These are phyloP conservation scores for Penicillium sp. DNA, from an alignment of 2,329 filamentous ascomycete species.

Conservation along the genomic window DNA sequence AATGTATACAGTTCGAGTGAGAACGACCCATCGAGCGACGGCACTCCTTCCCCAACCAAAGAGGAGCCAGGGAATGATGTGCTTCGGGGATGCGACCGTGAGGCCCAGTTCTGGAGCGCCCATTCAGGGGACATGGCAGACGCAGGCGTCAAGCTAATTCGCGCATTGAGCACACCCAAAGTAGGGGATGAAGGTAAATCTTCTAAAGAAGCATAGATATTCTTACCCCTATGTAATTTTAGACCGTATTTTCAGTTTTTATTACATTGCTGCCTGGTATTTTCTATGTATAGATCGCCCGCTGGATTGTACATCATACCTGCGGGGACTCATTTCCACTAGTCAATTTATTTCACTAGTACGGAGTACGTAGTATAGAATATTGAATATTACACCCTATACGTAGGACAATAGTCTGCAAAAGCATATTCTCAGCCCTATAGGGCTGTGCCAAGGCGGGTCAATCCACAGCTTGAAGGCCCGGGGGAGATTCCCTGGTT, in stretches of 20 bases:
- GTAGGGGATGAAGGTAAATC: constrained; percentile 7
- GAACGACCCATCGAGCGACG: constrained; percentile 26
- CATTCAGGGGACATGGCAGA: constrained; percentile 52
- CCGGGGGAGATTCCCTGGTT: neutral
- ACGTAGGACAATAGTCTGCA: neutral
- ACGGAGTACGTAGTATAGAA: too few relatives aligned
- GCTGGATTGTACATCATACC: neutral
- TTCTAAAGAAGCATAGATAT: constrained; percentile 15
- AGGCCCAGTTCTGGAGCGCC: constrained; percentile 54
- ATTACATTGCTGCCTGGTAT: neutral
- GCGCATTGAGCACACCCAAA: constrained; percentile 38
- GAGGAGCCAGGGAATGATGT: constrained; percentile 27
- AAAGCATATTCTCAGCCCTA: constrained; percentile 25
- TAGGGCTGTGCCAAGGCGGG: constrained; percentile 20
- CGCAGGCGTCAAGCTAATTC: constrained; percentile 53
- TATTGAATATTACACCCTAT: neutral
- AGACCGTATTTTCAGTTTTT: neutral
- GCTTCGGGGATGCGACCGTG: constrained; percentile 37
- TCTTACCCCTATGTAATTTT: constrained; percentile 1
- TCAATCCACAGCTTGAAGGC: neutral
- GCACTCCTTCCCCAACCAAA: constrained; percentile 9
- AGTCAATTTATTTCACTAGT: neutral
- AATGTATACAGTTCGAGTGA: constrained; percentile 31
- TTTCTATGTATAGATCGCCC: neutral
- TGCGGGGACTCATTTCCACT: neutral